Conservation (phyloP, 2,329 filamentous ascomycete genomes). For the Verticillium isaacii region DNA sequence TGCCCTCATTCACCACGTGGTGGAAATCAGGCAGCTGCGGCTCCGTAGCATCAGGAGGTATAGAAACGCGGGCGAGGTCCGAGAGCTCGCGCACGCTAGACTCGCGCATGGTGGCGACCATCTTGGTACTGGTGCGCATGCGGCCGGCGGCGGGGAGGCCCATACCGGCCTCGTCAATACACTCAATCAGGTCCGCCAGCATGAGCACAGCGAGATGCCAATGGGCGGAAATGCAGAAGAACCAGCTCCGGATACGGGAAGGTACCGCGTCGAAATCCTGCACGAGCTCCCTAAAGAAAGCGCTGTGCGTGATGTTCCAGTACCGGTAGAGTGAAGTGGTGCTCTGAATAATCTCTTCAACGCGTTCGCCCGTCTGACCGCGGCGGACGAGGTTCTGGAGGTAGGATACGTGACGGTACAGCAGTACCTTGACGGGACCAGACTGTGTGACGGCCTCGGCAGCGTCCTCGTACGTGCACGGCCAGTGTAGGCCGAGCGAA, state of each 20-base stretch:
- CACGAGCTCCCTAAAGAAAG: conserved; percentile 47
- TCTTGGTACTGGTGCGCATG: conserved; percentile 20
- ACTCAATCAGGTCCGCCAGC: conserved; percentile 47
- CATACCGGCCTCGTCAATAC: conserved; percentile 36
- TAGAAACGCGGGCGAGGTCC: conserved; percentile 42
- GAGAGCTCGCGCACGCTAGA: conserved; percentile 40
- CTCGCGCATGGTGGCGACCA: conserved; percentile 34
- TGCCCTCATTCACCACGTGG: conserved; percentile 47
- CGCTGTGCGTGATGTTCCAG: conserved; percentile 47
- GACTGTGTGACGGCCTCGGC: conserved; percentile 44
- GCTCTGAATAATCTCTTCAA: conserved; percentile 44
- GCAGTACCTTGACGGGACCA: conserved; percentile 53
- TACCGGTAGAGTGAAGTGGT: conserved; percentile 47
- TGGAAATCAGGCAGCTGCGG: conserved; percentile 39
- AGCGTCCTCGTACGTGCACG: conserved; percentile 48
- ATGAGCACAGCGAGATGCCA: conserved; percentile 54
- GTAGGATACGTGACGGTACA: conserved; percentile 52
- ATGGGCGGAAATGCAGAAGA: conserved; percentile 50
- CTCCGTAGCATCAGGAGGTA: conserved; percentile 21
- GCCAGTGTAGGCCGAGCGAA: conserved; percentile 36
- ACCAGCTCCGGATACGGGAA: conserved; percentile 54
- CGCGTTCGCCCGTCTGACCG: conserved; percentile 23
- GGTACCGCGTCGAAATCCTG: conserved; percentile 44
- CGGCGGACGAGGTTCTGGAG: conserved; percentile 47
- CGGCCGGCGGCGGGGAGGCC: conserved; percentile 19